A percentile compares a stretch with the other conserved stretches of the same genome.
phyloP scores from a whole-genome alignment of 2,329 filamentous ascomycete genomes.

The Aspergillus amoenus region DNA sequence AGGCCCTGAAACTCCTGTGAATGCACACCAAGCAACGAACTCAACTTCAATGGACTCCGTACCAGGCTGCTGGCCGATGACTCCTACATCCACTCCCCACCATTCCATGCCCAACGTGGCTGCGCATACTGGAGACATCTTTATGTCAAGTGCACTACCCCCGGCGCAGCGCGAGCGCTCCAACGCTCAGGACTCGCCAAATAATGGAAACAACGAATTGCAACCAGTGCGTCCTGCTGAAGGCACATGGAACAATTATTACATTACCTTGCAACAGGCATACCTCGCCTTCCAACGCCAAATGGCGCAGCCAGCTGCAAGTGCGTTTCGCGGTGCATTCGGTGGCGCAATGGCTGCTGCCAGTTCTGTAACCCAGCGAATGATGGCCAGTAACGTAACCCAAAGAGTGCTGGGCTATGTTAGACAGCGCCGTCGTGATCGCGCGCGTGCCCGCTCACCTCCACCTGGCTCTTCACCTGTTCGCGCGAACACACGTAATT shows the following conservation, averaged over 20 bases:
- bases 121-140: neutral
- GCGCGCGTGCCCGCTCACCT: neutral
- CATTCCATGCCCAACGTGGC: neutral
- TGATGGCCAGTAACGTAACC: conserved; percentile 8
- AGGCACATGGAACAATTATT: neutral
- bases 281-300: neutral
- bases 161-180: neutral
- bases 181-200: neutral
- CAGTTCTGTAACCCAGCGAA: conserved; percentile 10
- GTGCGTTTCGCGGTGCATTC: conserved; percentile 19
- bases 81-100: neutral
- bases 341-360: conserved; percentile 13
- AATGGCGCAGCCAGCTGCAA: conserved; percentile 6
- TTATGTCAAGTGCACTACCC: conserved; percentile 10
- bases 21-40: neutral
- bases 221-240: neutral
- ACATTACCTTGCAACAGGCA: conserved; percentile 2
- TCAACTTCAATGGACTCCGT: neutral
- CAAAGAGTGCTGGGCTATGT: conserved; percentile 10
- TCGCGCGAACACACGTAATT: conserved; percentile 13
- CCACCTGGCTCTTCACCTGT: conserved; percentile 10
- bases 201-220: neutral
- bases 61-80: conserved; percentile 7
- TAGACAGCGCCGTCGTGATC: neutral
- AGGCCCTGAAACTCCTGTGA: neutral